Conservation (phyloP, 805 yeast genomes). For the Candida oleophila region DNA sequence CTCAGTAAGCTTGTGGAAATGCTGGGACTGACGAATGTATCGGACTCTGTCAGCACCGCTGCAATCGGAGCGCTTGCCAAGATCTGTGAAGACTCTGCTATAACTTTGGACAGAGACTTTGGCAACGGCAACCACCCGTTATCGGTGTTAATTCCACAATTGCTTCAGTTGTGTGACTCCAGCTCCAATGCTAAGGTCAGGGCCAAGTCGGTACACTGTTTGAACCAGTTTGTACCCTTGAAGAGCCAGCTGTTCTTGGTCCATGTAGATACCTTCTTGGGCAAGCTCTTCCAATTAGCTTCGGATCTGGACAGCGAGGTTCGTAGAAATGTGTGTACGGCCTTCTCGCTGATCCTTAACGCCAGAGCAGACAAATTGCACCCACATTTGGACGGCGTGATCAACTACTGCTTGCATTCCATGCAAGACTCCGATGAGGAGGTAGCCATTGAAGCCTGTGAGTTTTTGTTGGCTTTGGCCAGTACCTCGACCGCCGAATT, state of each 20-base stretch:
- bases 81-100: slow-evolving; percentile 85
- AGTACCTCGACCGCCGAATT: slow-evolving; percentile 55
- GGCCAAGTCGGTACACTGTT: slow-evolving; percentile 63
- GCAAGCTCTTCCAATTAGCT: slow-evolving; percentile 68
- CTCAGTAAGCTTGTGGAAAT: slow-evolving; percentile 68
- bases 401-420: slow-evolving; percentile 78
- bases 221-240: slow-evolving; percentile 72
- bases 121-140: slow-evolving; percentile 20
- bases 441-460: slow-evolving; percentile 90
- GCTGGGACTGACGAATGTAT: slow-evolving; percentile 38
- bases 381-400: slow-evolving; percentile 84
- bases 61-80: slow-evolving; percentile 80
- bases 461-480: slow-evolving; percentile 76
- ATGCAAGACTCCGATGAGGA: slow-evolving; percentile 58
- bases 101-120: slow-evolving; percentile 58
- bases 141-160: slow-evolving; percentile 62
- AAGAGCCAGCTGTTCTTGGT: slow-evolving; percentile 64
- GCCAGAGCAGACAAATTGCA: slow-evolving; percentile 75
- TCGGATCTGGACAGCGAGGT: slow-evolving; percentile 56
- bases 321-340: slow-evolving; percentile 71
- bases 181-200: slow-evolving; percentile 48
- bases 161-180: slow-evolving; percentile 49
- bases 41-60: slow-evolving; percentile 27
- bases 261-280: slow-evolving; percentile 65
- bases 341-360: slow-evolving; percentile 71